Base-by-base conservation (phyloP, 306 rosid species). In the Quercus variabilis region DNA sequence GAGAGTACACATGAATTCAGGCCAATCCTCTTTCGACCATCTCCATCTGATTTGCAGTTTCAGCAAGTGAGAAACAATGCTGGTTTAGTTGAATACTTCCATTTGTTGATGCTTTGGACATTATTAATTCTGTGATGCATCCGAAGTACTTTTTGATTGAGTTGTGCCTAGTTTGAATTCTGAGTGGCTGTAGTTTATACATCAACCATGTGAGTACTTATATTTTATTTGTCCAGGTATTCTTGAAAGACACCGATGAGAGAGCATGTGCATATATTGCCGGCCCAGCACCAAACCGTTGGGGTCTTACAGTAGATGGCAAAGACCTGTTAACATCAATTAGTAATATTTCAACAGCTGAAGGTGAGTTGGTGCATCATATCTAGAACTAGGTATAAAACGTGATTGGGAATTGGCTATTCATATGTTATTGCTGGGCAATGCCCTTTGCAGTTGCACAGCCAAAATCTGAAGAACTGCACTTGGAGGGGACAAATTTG, bases 181-280 rank as follows among this genome's bases (percentile, higher is more conserved):
- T 35, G 17, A 25, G 69, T 70, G 77, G 43, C 67, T 41, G 54
- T 69, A 52, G 73, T 63, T 73, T 20, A 30, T 73, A 71, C 55
- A 13, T 49, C 67, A 55, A 55, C 41, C 76, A 68, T 71, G 58
- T 83, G 82, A 86, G 6, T 67, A 67, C 72, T 67, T 13, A 1
- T 67, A 71, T n/a, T 73, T 82, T 65, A 49, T 69, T 59, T 58
- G 79, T 75, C 73, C 91, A 95, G 98, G 98, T 95, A 57, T 93
- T 93, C 84, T 85, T 95, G 83, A 93, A 93, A 76, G 99, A 93
- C 77, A 93, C 98, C 2, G 99, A 95, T 82, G 99, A 95, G 88
- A 95, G 99, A 80, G 99, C 99, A 74, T 95, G 99, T 79, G 99
- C 99, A 46, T 95, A 93, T 84, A 91, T 95, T 91, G 94, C 99